Percentiles rank a stretch among this genome's conserved stretches.
Conservation (phyloP, 805 yeast species). For the Pichia insulana region DNA sequence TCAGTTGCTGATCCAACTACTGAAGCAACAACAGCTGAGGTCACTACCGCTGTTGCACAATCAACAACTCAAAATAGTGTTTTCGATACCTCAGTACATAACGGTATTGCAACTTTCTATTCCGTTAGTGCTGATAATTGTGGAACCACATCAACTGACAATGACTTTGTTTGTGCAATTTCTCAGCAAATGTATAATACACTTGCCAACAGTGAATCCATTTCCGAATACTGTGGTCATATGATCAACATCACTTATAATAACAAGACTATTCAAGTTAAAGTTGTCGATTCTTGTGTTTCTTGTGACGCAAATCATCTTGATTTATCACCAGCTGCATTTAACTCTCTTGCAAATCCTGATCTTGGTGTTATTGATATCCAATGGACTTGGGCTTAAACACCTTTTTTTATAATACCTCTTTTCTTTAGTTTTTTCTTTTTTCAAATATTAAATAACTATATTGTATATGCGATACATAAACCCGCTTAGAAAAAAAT, state of each 20-base stretch:
- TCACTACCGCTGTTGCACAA: conserved; percentile 6
- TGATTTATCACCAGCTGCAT: conserved; percentile 50
- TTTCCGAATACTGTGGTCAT: conserved; percentile 41
- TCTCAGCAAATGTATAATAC: conserved; percentile 34
- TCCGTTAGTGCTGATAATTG: conserved; percentile 41
- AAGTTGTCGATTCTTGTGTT: conserved; percentile 46
- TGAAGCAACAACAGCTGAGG: neutral
- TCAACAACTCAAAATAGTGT: conserved; percentile 1
- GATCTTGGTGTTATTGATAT: conserved; percentile 39
- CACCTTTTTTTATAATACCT: neutral
- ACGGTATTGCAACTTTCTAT: conserved; percentile 45
- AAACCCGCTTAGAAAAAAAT: neutral
- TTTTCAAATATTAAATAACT: neutral
- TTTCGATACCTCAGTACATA: conserved; percentile 8
- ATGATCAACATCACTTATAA: conserved; percentile 36
- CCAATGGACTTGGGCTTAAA: conserved; percentile 29
- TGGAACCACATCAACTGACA: conserved; percentile 33
- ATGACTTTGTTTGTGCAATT: conserved; percentile 42
- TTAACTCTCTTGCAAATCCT: conserved; percentile 36
- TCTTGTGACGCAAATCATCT: conserved; percentile 39
- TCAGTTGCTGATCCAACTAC: conserved; percentile 6
- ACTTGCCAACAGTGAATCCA: conserved; percentile 17
- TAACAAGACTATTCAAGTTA: conserved; percentile 43
- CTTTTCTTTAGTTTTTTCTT: neutral
- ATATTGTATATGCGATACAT: neutral